Percentiles rank a stretch among this genome's conserved stretches.
These are phyloP conservation scores for Pilasporangium apinafurcum DNA, from an alignment of 352 stramenopile genomes.

Conservation along the genomic window DNA sequence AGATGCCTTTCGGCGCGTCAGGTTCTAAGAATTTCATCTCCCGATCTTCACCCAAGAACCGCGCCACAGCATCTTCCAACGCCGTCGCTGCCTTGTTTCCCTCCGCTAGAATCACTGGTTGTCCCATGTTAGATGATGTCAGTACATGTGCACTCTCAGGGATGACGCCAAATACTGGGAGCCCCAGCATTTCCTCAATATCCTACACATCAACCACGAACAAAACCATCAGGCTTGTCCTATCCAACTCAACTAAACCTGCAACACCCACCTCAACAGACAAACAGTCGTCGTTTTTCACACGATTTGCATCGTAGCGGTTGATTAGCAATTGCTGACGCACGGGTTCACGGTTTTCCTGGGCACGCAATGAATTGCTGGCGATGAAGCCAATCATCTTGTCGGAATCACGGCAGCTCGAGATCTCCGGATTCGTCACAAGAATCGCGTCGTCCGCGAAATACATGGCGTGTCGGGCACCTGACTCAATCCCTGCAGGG, in stretches of 20 bases:
- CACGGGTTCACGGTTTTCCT: slow-evolving; percentile 71
- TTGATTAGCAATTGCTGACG: slow-evolving; percentile 87
- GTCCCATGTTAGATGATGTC: slow-evolving; percentile 91
- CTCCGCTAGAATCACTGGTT: slow-evolving; percentile 83
- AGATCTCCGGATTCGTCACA: slow-evolving; percentile 93
- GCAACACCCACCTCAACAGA: slow-evolving; percentile 57
- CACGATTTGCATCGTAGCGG: slow-evolving; percentile 86
- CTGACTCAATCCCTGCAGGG: slow-evolving; percentile 87
- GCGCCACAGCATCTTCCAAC: slow-evolving; percentile 88
- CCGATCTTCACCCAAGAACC: slow-evolving; percentile 85
- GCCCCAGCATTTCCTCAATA: slow-evolving; percentile 90
- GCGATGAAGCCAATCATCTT: slow-evolving; percentile 96
- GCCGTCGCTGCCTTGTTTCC: slow-evolving; percentile 69
- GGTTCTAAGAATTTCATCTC: slow-evolving; percentile 85
- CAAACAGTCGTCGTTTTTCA: slow-evolving; percentile 86
- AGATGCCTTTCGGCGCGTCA: slow-evolving; percentile 73
- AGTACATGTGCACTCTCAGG: slow-evolving; percentile 88
- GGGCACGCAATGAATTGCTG: slow-evolving; percentile 81
- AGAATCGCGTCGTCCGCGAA: slow-evolving; percentile 91
- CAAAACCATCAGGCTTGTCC: too few relatives aligned
- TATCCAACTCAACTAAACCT: background rate
- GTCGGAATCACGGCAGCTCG: slow-evolving; percentile 89
- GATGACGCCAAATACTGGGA: slow-evolving; percentile 88
- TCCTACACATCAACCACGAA: slow-evolving; percentile 24
- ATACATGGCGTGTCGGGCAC: slow-evolving; percentile 89